Base-by-base conservation (phyloP, 2,329 filamentous ascomycete genomes). In the Aureobasidium sp. region DNA sequence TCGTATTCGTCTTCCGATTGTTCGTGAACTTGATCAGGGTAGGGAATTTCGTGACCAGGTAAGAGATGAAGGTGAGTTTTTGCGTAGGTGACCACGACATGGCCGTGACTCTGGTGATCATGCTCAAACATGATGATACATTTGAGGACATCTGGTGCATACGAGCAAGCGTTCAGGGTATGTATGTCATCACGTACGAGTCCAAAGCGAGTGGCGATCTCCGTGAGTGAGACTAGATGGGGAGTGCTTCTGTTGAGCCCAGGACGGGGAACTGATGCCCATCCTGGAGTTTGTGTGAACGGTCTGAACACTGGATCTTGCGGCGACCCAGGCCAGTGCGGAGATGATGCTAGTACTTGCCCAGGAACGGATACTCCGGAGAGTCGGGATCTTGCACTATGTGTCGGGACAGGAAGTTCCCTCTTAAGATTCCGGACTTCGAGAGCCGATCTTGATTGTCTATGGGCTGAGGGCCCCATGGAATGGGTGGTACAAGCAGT, bases 51-150 rank as follows among this genome's bases (percentile, higher is more conserved):
- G 8, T 50, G 29, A 5, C 58, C 58, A 8, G 43, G 58, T 2
- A 50, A 31, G 16, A 61, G 58, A 61, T 50, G 43, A 4, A 61
- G 45, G n/a, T 50, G 27, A 8, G 16, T 25, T 18, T 61, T 50
- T 11, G 43, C 58, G 25, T 29, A 61, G 45, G 53, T 20, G 36
- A 27, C 23, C 16, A 18, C 7, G 8, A 33, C 13, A 3, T 33
- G 47, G n/a, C 36, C n/a, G 11, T 4, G 9, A 5, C 11, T 27
- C 25, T 20, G 25, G 3, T 18, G 3, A 38, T 25, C n/a, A n/a
- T 43, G 31, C 11, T 38, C 40, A 23, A 25, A 38, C 9, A 42
- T 2, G 16, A 51, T 29, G 25, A 53, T 25, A 31, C 45, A 59
- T 15, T 18, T 59, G 15, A 59, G 55, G n/a, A 8, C 11, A 36